Percentiles rank a stretch among this genome's conserved stretches.
phyloP scores from a whole-genome alignment of 1,284 basidiomycete species.

The Calocybe gambosa region DNA sequence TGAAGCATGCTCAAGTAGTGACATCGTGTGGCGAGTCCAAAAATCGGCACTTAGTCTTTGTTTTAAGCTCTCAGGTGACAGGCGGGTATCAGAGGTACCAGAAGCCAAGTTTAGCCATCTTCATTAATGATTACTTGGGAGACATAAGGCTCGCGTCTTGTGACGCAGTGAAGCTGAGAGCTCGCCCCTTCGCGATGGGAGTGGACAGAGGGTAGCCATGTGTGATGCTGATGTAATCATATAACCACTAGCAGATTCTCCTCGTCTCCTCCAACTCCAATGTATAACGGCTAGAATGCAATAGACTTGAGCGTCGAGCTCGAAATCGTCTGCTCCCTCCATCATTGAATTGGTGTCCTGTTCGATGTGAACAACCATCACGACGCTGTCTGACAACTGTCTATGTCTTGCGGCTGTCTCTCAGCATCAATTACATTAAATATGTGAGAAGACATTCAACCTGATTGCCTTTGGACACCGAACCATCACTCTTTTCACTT shows the following conservation, averaged over 20 bases:
- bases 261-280: too few relatives aligned
- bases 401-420: too few relatives aligned
- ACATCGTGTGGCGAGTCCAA: conserved; percentile 1
- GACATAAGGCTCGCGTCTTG: neutral
- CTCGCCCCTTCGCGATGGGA: neutral
- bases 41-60: conserved; percentile 4
- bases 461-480: neutral
- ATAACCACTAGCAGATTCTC: too few relatives aligned
- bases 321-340: too few relatives aligned
- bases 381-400: conserved; percentile 4
- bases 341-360: too few relatives aligned
- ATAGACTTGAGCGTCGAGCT: too few relatives aligned
- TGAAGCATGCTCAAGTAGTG: neutral
- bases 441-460: too few relatives aligned
- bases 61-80: neutral
- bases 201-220: neutral
- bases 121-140: neutral
- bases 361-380: neutral
- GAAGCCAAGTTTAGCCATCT: neutral
- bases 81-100: neutral
- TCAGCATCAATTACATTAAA: too few relatives aligned
- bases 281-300: neutral
- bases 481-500: neutral
- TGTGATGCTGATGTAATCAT: neutral
- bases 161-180: neutral